These are phyloP conservation scores for Penicillium freii DNA, from an alignment of 2,329 filamentous ascomycete genomes.

Conservation along the genomic window DNA sequence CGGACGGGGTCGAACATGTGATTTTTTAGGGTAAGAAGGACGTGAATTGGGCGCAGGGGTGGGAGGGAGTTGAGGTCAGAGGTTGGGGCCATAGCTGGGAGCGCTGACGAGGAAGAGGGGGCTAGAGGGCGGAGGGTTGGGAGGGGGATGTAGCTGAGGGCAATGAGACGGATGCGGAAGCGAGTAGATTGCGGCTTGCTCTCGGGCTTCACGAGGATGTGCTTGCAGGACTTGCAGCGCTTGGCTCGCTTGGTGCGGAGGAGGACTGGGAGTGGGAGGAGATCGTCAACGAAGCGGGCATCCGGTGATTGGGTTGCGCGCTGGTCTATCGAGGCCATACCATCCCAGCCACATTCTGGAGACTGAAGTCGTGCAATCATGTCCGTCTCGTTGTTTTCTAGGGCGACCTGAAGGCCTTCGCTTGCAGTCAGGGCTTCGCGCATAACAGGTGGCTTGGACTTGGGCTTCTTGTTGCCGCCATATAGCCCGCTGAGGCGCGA, in stretches of 20 bases:
- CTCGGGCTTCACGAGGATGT: constrained; percentile 94
- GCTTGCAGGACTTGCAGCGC: constrained; percentile 85
- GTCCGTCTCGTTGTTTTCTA: constrained; percentile 59
- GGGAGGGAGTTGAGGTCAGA: constrained; percentile 49
- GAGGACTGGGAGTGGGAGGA: constrained; percentile 77
- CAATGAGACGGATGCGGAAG: constrained; percentile 89
- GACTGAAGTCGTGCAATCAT: constrained; percentile 60
- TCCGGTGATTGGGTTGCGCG: constrained; percentile 50
- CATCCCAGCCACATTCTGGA: constrained; percentile 59
- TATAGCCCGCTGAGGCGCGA: constrained; percentile 55
- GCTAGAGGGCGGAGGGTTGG: constrained; percentile 64
- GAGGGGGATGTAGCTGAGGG: constrained; percentile 81
- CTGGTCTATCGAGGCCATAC: constrained; percentile 58
- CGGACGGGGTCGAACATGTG: constrained; percentile 89
- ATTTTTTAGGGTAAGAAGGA: constrained; percentile 86
- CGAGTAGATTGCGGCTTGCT: constrained; percentile 83
- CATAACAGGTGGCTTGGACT: constrained; percentile 70
- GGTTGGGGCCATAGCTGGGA: constrained; percentile 23
- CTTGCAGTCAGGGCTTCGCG: constrained; percentile 69
- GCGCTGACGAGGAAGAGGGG: constrained; percentile 34
- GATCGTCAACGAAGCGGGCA: constrained; percentile 66
- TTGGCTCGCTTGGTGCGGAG: constrained; percentile 91
- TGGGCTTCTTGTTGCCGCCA: constrained; percentile 60
- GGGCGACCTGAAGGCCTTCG: constrained; percentile 68
- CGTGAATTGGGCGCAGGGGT: constrained; percentile 63